Percentiles rank a stretch among this genome's conserved stretches.
phyloP scores from a whole-genome alignment of 1,284 basidiomycete species.

The Inonotus obliquus region DNA sequence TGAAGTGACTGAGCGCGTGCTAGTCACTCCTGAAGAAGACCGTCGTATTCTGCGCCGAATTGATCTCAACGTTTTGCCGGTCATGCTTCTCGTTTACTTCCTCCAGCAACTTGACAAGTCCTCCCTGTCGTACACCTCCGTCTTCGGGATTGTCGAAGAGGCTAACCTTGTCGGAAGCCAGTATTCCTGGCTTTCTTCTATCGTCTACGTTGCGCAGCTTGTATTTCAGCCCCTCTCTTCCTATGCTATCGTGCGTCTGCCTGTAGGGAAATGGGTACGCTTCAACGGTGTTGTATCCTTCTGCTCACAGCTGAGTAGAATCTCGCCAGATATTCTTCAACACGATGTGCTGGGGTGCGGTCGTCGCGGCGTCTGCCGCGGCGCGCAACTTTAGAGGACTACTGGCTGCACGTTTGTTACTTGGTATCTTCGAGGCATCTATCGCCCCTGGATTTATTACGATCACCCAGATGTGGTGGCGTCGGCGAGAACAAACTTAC shows the following conservation, averaged over 20 bases:
- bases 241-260: conserved; percentile 10
- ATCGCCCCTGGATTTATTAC: conserved; percentile 24
- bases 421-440: conserved; percentile 42
- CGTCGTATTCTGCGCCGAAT: conserved; percentile 7
- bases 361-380: conserved; percentile 8
- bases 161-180: conserved; percentile 27
- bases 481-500: conserved; percentile 14
- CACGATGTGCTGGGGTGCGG: background rate
- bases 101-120: conserved; percentile 18
- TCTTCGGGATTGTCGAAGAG: conserved; percentile 32
- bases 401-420: conserved; percentile 31
- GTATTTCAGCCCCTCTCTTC: conserved; percentile 16
- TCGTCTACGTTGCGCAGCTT: conserved; percentile 18
- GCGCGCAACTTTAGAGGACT: background rate
- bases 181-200: conserved; percentile 32
- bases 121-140: conserved; percentile 28
- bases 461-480: conserved; percentile 18
- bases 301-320: conserved; percentile 12
- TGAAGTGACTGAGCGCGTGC: background rate
- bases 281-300: conserved; percentile 7
- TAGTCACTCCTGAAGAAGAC: conserved; percentile 5
- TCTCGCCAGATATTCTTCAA: conserved; percentile 29
- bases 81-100: conserved; percentile 16
- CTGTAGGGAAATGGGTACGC: conserved; percentile 12
- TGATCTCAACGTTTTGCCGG: conserved; percentile 13